Evolutionary conservation across 1,284 basidiomycete species (phyloP).

Genomic region (Tremellales sp.): DNA sequence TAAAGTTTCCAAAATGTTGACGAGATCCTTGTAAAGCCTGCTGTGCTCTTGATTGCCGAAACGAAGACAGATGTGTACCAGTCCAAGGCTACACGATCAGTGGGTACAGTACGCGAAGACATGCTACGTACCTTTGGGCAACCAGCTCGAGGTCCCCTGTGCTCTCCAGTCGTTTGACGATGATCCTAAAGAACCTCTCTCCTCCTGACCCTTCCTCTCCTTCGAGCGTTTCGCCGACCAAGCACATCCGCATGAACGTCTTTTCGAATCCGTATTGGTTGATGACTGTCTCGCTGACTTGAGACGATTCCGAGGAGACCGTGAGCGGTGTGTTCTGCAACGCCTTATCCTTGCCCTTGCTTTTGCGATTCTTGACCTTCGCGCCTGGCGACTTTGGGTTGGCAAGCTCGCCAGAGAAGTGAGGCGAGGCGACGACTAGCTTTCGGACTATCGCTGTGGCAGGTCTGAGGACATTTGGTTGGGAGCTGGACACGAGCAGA

Average conservation of each 20-base stretch:
- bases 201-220: slow-evolving; percentile 54
- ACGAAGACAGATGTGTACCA: slow-evolving; percentile 67
- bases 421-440: slow-evolving; percentile 35
- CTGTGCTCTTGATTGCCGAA: slow-evolving; percentile 36
- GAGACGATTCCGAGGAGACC: not conserved
- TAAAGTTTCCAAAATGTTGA: slow-evolving; percentile 60
- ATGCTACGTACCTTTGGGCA: slow-evolving; percentile 71
- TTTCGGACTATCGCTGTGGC: slow-evolving; percentile 60
- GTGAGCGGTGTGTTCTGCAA: not conserved
- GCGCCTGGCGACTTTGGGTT: slow-evolving; percentile 9
- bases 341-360: slow-evolving; percentile 22
- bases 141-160: slow-evolving; percentile 75
- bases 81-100: slow-evolving; percentile 63
- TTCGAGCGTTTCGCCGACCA: slow-evolving; percentile 57
- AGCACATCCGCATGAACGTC: slow-evolving; percentile 76
- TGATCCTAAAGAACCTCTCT: slow-evolving; percentile 44
- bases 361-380: slow-evolving; percentile 16
- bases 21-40: slow-evolving; percentile 32
- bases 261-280: slow-evolving; percentile 70
- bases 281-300: slow-evolving; percentile 2
- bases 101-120: too few relatives aligned
- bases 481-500: slow-evolving; percentile 69
- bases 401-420: slow-evolving; percentile 4
- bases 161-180: slow-evolving; percentile 71
- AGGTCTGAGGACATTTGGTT: slow-evolving; percentile 91